Evolutionary conservation across 2,329 filamentous ascomycete species (phyloP), one percentile per base, ranked within the genome.

Genomic region (Epichloe typhina): DNA sequence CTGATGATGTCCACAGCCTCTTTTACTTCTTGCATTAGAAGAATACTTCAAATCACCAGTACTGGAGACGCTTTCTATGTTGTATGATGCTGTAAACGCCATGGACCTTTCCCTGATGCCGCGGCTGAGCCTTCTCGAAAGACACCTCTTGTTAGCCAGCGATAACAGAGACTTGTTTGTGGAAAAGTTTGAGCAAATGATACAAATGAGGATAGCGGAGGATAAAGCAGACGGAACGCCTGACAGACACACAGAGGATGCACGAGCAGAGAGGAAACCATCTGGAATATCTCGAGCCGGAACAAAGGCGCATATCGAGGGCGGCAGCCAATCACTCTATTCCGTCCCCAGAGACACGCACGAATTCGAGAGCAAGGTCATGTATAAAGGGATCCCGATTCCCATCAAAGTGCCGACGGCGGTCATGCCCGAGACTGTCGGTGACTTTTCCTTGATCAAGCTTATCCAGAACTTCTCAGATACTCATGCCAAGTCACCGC

Each of bases 91-190:
- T 1, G 86, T 98, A 55, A 98, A 98, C 65, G 82, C 81, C 50
- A 98, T 98, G 93, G 93, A 98, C 60, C 75, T 98, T 53, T 96
- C 91, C 0, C 72, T 97, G 13, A 87, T 98, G 81, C 93, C 93
- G 1, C 84, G 77, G 57, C 73, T 98, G 49, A 94, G 85, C 53
- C 72, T 84, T 37, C 77, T 96, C 7, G 93, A 98, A 68, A 80
- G 86, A 47, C 83, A 88, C 58, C 83, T 98, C 50, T 69, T 98
- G 26, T 88, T 95, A 64, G 83, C 87, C 8, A 95, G 85, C 63
- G 90, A 96, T 59, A 90, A 89, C 59, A 95, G 94, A 64, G 93
- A 98, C 64, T 80, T 98, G 59, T 98, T 98, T 62, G 80, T 96
- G 35, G 93, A 98, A 64, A 98, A 97, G 64, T 98, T 98, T 60